These are phyloP conservation scores for Cyberlindnera nakhonratchasimensis DNA, from an alignment of 805 yeast species.

Conservation along the genomic window DNA sequence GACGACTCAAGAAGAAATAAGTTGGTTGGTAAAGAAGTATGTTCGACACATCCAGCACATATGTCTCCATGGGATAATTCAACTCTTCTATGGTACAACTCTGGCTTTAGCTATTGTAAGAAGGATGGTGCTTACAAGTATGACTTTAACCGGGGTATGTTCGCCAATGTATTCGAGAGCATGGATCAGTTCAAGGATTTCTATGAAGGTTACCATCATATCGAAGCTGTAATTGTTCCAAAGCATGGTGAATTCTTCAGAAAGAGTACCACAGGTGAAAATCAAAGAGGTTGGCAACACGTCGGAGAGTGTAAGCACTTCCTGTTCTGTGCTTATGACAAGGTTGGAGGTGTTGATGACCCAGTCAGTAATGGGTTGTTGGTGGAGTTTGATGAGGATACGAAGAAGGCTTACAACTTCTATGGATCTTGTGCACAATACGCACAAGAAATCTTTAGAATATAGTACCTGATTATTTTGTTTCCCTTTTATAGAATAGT, in stretches of 20 bases:
- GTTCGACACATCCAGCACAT: constrained; percentile 63
- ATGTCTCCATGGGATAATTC: constrained; percentile 44
- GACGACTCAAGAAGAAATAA: constrained; percentile 16
- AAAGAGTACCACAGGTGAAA: constrained; percentile 41
- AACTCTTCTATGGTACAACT: constrained; percentile 55
- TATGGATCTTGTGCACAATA: constrained; percentile 30
- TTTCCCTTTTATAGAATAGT: neutral
- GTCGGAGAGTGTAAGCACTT: constrained; percentile 45
- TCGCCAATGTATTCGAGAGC: constrained; percentile 8
- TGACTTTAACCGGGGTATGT: constrained; percentile 30
- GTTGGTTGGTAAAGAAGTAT: constrained; percentile 39
- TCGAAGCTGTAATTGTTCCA: constrained; percentile 47
- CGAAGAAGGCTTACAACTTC: constrained; percentile 28
- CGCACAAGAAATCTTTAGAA: constrained; percentile 10
- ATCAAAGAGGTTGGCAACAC: constrained; percentile 43
- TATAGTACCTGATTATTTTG: neutral
- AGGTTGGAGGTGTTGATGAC: constrained; percentile 38
- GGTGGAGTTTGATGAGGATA: constrained; percentile 20
- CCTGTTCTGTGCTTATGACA: constrained; percentile 57
- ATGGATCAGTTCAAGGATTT: constrained; percentile 30
- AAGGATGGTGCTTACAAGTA: constrained; percentile 29
- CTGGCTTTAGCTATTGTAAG: constrained; percentile 53
- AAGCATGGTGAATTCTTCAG: constrained; percentile 38
- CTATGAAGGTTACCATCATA: constrained; percentile 36
- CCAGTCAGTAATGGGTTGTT: constrained; percentile 20